Evolutionary conservation across 495 filamentous ascomycete genomes (phyloP).

Genomic region (Oidiodendron maius): DNA sequence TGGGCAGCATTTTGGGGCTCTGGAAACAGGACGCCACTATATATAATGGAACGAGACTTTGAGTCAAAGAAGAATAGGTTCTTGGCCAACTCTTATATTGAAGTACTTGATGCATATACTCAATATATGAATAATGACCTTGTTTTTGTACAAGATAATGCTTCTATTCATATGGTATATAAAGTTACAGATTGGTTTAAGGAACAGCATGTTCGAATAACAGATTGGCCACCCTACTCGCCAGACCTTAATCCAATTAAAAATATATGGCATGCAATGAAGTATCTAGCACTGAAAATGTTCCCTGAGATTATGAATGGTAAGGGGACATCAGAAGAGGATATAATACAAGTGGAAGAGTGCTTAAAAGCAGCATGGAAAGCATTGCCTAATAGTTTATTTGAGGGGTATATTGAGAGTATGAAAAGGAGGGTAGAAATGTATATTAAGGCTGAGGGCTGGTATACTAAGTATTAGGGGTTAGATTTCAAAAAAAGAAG

Average conservation of each 20-base stretch:
- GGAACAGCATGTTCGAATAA: conserved; percentile 5
- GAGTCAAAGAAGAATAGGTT: conserved; percentile 18
- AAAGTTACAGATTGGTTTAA: conserved; percentile 10
- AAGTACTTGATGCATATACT: conserved; percentile 6
- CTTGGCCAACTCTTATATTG: conserved; percentile 4
- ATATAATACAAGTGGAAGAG: conserved; percentile 7
- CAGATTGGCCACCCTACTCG: conserved; percentile 16
- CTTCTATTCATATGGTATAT: conserved; percentile 8
- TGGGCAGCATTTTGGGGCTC: conserved; percentile 17
- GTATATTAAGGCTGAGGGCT: conserved; percentile 12
- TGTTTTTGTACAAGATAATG: conserved; percentile 14
- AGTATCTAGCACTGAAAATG: conserved; percentile 11
- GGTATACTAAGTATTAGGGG: conserved; percentile 21
- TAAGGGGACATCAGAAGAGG: conserved; percentile 6
- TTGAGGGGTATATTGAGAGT: conserved; percentile 15
- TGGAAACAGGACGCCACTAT: conserved; percentile 3
- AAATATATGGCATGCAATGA: conserved; percentile 14
- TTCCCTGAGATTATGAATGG: conserved; percentile 14
- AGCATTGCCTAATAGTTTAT: conserved; percentile 5
- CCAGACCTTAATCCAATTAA: conserved; percentile 22
- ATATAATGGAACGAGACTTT: conserved; percentile 16
- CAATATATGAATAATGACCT: conserved; percentile 1
- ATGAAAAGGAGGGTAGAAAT: conserved; percentile 9
- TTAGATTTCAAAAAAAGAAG: too few relatives aligned
- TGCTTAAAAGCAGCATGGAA: conserved; percentile 14